Evolutionary conservation across 805 yeast species (phyloP).

Genomic region (Nakazawaea holstii): DNA sequence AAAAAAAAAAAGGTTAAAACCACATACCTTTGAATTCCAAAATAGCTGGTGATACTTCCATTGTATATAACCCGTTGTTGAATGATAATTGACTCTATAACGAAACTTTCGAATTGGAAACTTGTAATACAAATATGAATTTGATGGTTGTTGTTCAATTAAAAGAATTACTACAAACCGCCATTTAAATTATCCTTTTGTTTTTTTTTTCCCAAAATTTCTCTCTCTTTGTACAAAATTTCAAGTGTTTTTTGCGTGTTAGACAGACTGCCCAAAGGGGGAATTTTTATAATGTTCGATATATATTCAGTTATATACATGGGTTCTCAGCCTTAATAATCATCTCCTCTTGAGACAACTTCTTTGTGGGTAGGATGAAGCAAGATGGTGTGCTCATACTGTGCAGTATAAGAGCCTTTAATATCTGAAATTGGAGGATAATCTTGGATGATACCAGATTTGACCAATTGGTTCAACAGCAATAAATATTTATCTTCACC

Average conservation of each 20-base stretch:
- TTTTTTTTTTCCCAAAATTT: not conserved
- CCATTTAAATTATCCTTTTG: not conserved
- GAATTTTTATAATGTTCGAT: no score
- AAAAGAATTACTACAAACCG: not conserved
- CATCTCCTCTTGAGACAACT: slow-evolving; percentile 93
- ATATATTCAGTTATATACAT: no score
- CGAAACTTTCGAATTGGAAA: no score
- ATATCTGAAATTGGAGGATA: slow-evolving; percentile 89
- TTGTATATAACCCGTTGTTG: not conserved
- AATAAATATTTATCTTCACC: slow-evolving; percentile 90
- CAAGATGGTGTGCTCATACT: slow-evolving; percentile 89
- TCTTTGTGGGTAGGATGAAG: slow-evolving; percentile 90
- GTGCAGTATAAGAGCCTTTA: slow-evolving; percentile 90
- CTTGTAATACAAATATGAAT: no score
- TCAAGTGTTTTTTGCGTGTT: not conserved
- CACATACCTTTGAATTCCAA: slow-evolving; percentile 77
- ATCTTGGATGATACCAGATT: slow-evolving; percentile 83
- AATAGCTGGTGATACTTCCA: slow-evolving; percentile 69
- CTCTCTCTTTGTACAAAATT: not conserved
- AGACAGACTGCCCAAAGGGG: not conserved
- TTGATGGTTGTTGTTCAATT: no score
- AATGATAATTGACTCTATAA: no score
- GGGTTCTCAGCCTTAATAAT: slow-evolving; percentile 42
- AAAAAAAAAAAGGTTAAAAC: not conserved
- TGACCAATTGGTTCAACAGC: slow-evolving; percentile 81